Evolutionary conservation across 164 flowering plant genomes (phyloP), one percentile per base, ranked within the genome.

Genomic region (Akebia trifoliata): DNA sequence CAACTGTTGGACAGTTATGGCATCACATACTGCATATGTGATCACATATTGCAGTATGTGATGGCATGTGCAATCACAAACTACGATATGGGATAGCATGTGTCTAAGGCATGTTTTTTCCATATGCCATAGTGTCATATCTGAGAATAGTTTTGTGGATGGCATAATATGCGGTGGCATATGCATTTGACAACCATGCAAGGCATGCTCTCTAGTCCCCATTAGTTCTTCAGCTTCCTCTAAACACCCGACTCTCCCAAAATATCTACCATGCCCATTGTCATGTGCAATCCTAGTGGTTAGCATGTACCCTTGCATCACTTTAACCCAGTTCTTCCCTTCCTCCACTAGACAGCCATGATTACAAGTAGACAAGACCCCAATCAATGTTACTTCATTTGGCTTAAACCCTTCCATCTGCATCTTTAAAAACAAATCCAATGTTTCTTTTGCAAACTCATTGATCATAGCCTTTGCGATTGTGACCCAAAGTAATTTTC

Each of bases 261-360:
- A 40, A 86, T 77, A 65, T 86, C 94, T 4, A 86, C 67, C 73
- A 86, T 59, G 59, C 96, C 96, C 90, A 51, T 81, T 87, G 60
- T n/a, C n/a, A n/a, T 85, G 95, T 76, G 85, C 87, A 21, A 87
- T 76, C 56, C 74, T 55, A 0, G 81, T 83, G 29, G 46, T 60
- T 25, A 87, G 51, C 3, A 76, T 70, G 48, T 73, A 72, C 5
- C 61, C 75, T 22, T 54, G 69, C 82, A 85, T 82, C 35, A 65
- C 73, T 40, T 65, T 54, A 40, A 90, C 86, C 87, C 83, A 82
- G 44, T 47, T 78, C 64, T 60, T 82, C 30, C 93, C 97, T 74
- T 87, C 87, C 67, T 82, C 79, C 11, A 90, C 82, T 29, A 85
- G 66, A 61, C 97, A 95, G 54, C 79, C 70, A 66, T 86, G 95